These are phyloP conservation scores for Vitis hybrid DNA, from an alignment of 177 flowering plant genomes.

Conservation along the genomic window DNA sequence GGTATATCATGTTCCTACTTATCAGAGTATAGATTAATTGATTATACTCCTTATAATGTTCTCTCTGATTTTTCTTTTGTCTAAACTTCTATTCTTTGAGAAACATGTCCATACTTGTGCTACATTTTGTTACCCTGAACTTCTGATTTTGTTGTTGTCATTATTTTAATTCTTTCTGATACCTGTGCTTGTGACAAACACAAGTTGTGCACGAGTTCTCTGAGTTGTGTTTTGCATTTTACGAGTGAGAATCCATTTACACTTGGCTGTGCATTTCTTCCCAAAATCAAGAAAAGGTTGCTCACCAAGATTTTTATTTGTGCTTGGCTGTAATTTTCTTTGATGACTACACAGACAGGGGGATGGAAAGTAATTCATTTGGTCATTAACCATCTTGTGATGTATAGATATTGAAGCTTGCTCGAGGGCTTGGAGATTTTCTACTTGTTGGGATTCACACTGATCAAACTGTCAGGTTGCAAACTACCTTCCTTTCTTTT, in stretches of 20 bases:
- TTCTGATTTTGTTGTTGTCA: too few species aligned
- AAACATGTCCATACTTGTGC: too few species aligned
- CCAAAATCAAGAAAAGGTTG: not conserved
- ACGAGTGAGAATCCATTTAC: not conserved
- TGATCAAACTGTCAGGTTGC: slow-evolving; percentile 88
- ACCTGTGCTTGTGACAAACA: not conserved
- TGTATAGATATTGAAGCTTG: slow-evolving; percentile 73
- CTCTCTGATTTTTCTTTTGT: not conserved
- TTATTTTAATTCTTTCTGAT: too few species aligned
- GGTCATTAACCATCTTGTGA: slow-evolving; percentile 4
- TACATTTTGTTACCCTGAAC: too few species aligned
- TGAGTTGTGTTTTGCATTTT: not conserved
- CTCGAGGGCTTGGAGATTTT: slow-evolving; percentile 92
- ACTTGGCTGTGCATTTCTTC: not conserved
- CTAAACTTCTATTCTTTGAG: not conserved
- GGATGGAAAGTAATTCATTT: not conserved
- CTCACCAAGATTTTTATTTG: not conserved
- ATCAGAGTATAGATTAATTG: not conserved
- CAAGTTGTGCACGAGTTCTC: not conserved
- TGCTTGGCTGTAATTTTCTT: not conserved
- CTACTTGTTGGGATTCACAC: slow-evolving; percentile 95
- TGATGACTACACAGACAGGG: too few species aligned
- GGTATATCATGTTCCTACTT: slow-evolving; percentile 37
- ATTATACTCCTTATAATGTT: not conserved
- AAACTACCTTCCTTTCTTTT: not conserved